Percentiles rank a stretch among this genome's conserved stretches.
These are phyloP conservation scores for Neurospora crassa DNA, from an alignment of 2,329 filamentous ascomycete species.

Conservation along the genomic window DNA sequence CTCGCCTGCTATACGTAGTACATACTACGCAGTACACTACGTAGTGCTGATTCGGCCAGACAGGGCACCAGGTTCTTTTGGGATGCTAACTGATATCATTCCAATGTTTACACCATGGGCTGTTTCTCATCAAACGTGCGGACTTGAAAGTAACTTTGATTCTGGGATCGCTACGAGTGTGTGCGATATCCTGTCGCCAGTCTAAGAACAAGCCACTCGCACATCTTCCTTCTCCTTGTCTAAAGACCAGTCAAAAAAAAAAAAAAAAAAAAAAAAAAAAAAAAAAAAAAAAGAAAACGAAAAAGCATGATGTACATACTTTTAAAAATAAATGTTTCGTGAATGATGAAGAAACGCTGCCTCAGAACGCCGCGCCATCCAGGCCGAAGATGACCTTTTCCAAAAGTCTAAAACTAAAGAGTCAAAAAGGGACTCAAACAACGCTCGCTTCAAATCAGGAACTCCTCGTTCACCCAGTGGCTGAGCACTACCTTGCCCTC, in stretches of 20 bases:
- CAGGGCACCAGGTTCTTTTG: too few species aligned
- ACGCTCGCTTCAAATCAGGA: conserved; percentile 40
- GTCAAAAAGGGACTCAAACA: not conserved
- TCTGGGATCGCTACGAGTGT: not conserved
- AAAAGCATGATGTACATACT: not conserved
- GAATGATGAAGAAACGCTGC: not conserved
- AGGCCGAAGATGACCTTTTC: not conserved
- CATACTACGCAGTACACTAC: too few species aligned
- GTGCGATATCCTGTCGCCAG: not conserved
- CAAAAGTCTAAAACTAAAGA: not conserved
- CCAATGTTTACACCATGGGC: not conserved
- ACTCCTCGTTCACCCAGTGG: conserved; percentile 74
- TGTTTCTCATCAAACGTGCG: not conserved
- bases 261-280: too few species aligned
- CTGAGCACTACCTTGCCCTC: conserved; percentile 70
- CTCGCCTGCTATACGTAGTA: not conserved
- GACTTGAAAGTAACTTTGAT: not conserved
- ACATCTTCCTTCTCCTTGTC: not conserved
- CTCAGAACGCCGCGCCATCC: not conserved
- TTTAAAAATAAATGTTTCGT: not conserved
- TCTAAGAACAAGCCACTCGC: not conserved
- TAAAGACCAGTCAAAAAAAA: not conserved
- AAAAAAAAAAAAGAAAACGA: too few species aligned
- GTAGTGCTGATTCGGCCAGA: not conserved
- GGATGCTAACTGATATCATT: not conserved